Conservation (phyloP, 1,284 basidiomycete genomes). For the Ustilago hordei region DNA sequence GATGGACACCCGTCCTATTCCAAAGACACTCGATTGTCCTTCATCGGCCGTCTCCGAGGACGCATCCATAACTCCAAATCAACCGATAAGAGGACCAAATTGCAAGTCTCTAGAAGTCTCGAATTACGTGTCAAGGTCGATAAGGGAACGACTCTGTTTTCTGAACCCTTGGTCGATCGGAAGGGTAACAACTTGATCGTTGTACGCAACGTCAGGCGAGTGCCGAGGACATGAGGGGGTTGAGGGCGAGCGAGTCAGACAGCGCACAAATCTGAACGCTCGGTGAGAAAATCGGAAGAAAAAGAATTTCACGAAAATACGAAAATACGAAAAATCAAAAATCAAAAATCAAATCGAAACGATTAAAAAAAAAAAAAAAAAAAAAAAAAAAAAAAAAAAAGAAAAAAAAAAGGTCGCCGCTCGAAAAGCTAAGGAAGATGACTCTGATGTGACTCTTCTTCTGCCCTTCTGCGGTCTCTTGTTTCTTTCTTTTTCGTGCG, state of each 20-base stretch:
- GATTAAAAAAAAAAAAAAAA: not conserved
- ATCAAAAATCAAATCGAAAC: not conserved
- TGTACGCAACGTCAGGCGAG: no score
- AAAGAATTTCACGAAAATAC: not conserved
- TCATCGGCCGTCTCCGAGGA: no score
- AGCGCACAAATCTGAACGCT: not conserved
- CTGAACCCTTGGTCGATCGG: no score
- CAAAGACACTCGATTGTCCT: no score
- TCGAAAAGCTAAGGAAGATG: not conserved
- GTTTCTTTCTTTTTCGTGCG: constrained; percentile 9
- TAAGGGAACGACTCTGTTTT: no score
- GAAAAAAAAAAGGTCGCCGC: not conserved
- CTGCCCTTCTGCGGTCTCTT: not conserved
- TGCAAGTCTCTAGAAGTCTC: no score
- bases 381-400: not conserved
- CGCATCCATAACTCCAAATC: no score
- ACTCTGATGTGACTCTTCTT: constrained; percentile 16
- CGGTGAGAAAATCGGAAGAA: constrained; percentile 6
- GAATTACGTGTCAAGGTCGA: no score
- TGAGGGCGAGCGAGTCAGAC: not conserved
- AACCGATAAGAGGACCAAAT: no score
- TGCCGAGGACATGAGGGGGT: not conserved
- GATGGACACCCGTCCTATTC: no score
- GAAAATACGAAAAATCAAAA: not conserved
- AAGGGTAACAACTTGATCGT: no score